Base-by-base conservation (phyloP, 345 rosid genomes). In the Pelargonium nanum region DNA sequence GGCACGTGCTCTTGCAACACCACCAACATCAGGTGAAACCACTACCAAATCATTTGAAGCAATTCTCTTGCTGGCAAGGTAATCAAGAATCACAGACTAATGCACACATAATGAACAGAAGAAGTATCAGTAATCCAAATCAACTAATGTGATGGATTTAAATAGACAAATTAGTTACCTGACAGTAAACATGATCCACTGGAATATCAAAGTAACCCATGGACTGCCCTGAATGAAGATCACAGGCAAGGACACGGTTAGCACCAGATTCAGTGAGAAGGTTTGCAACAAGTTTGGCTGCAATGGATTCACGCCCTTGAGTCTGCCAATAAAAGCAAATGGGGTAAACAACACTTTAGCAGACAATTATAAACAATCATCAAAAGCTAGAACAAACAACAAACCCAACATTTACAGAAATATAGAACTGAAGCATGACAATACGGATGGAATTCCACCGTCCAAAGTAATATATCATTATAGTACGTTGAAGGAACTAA, bases 191-290 rank as follows among this genome's bases (percentile, higher is more conserved):
- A 71, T 92, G 97, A 76, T 92, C 98, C 50, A 89, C 93, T 5
- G 98, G 95, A 65, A 92, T 92, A 73, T 92, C 98, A 75, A 92
- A 92, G 74, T 92, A 92, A 9, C 97, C 98, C 89, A 92, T 92
- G 65, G 98, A 92, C 83, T 89, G 97, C 60, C 98, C 97, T 6
- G 98, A 92, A 69, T 92, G 98, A 72, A 92, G 98, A 80, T 92
- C 98, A 83, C 96, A 89, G 54, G 93, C 93, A 75, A 92, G 88
- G 64, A 92, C 98, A 74, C 95, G 95, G 68, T 89, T 88, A 55
- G 96, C 98, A 58, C 98, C 98, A 6, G 96, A 87, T 83, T 92
- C 85, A 0, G 98, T 92, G 20, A 92, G 82, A 70, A 92, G 81
- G 66, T 92, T 92, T 17, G 98, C 98, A 59, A 89, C 91, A 70